A percentile compares a stretch with the other conserved stretches of the same genome.
Evolutionary conservation across 179 eudicot species (phyloP).

Genomic region (Corrigiola litoralis): DNA sequence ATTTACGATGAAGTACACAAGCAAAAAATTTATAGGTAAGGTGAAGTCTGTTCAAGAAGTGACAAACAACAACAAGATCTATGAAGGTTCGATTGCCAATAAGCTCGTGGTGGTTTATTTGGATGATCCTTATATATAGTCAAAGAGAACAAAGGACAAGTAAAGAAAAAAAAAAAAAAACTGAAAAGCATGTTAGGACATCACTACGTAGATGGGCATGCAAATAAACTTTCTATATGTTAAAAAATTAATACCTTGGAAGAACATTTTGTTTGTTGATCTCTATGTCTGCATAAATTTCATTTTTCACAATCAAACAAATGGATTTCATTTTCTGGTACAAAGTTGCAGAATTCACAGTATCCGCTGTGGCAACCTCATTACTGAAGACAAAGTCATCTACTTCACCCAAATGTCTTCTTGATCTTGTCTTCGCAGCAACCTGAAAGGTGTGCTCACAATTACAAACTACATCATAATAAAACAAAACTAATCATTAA

Average conservation of each 20-base stretch:
- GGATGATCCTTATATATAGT: too few species aligned
- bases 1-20: too few species aligned
- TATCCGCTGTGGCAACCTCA: slow-evolving; percentile 52
- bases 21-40: too few species aligned
- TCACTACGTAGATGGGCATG: neutral
- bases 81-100: too few species aligned
- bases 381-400: slow-evolving; percentile 50
- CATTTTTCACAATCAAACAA: slow-evolving; percentile 59
- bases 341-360: slow-evolving; percentile 40
- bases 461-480: neutral
- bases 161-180: too few species aligned
- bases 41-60: too few species aligned
- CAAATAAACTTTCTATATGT: neutral
- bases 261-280: slow-evolving; percentile 65
- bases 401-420: slow-evolving; percentile 67
- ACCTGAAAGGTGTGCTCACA: slow-evolving; percentile 35
- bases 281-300: slow-evolving; percentile 66
- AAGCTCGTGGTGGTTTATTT: too few species aligned
- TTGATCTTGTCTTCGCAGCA: slow-evolving; percentile 83
- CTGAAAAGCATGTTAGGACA: too few species aligned
- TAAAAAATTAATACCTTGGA: slow-evolving; percentile 50
- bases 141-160: too few species aligned
- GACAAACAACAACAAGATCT: too few species aligned
- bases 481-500: neutral
- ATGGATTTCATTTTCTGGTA: slow-evolving; percentile 78